Base-by-base conservation (phyloP, 2,329 filamentous ascomycete genomes). In the Paracamarosporium sp. region DNA sequence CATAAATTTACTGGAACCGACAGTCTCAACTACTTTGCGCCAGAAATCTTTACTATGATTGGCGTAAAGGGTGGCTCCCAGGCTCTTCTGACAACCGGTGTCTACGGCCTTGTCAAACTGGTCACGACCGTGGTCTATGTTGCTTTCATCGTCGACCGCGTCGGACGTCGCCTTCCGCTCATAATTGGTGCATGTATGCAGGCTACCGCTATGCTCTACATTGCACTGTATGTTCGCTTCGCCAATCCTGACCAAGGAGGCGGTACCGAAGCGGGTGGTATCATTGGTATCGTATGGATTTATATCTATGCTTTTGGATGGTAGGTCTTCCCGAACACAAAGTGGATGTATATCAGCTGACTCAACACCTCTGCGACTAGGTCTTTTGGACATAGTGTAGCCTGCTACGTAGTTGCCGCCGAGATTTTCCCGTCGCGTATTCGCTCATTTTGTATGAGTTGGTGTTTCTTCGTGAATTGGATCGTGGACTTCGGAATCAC, bases 1-100 rank as follows among this genome's bases (percentile, higher is more conserved):
- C 77, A 80, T 61, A 79, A 80, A 33, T 73, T 79, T 24, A 80
- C 76, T 2, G 77, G 78, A 0, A 79, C 76, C 1, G 76, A 79
- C 59, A 70, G 5, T 50, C 36, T 80, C 17, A 79, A 79, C 63
- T 80, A 80, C 57, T 80, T 75, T 35, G 74, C 76, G 0, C 75
- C 76, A 1, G 70, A 77, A 50, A 78, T 79, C 12, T 79, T 80
- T 43, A 66, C 66, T 6, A 71, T 78, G 67, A 77, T 80, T 22
- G 77, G 78, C 31, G 55, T 64, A 5, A 55, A 50, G 17, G 55
- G 57, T 4, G 38, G 35, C 4, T 53, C 59, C 9, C 48, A 60
- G 24, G 50, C 69, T 4, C 65, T 80, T 1, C 62, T 80, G n/a
- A 76, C 76, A 0, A 78, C 76, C 2, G 77, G 77, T 22, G 61